These are phyloP conservation scores for Chlorella ohadii DNA, from an alignment of 139 green algal genomes.

Conservation along the genomic window DNA sequence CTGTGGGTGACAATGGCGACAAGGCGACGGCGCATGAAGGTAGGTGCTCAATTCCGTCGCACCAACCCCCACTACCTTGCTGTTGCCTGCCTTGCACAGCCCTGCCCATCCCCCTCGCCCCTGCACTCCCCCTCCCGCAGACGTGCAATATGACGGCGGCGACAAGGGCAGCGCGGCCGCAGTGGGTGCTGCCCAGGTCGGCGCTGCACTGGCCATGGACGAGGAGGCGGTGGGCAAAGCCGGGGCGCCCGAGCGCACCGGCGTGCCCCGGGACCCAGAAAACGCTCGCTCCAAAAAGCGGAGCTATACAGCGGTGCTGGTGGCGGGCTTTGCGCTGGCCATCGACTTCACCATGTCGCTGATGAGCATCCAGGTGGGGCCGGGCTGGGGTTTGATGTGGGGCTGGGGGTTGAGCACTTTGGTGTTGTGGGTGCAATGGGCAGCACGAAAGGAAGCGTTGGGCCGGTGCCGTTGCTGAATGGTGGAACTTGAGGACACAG, in stretches of 20 bases:
- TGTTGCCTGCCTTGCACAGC: background rate
- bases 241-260: background rate
- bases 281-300: slow-evolving; percentile 16
- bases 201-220: background rate
- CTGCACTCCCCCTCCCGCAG: no score
- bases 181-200: background rate
- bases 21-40: no score
- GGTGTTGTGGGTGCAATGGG: no score
- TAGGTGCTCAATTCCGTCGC: no score
- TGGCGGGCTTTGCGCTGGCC: slow-evolving; percentile 32
- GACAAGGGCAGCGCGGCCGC: background rate
- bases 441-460: no score
- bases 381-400: background rate
- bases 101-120: no score
- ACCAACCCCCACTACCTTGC: no score
- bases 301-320: slow-evolving; percentile 18
- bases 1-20: no score
- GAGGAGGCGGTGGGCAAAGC: slow-evolving; percentile 11
- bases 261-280: background rate
- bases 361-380: background rate
- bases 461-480: no score
- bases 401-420: background rate
- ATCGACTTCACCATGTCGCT: slow-evolving; percentile 11
- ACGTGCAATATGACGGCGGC: no score
- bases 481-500: no score